Evolutionary conservation across 1,284 basidiomycete genomes (phyloP).

Genomic region (Bondarzewia mesenterica): DNA sequence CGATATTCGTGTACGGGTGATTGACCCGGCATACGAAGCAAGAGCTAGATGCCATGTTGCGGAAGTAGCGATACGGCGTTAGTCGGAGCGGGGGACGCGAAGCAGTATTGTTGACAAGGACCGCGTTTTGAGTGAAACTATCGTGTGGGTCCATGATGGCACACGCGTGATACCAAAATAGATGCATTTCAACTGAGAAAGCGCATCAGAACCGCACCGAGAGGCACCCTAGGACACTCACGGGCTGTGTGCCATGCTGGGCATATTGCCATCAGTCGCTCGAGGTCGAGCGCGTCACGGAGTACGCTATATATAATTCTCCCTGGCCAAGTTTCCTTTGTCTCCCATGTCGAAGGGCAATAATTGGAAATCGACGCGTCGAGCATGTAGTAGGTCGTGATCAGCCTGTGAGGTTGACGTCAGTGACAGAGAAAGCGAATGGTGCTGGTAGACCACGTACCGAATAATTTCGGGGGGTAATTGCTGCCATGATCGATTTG

Average conservation of each 20-base stretch:
- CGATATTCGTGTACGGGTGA: slow-evolving; percentile 37
- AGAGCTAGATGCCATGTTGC: slow-evolving; percentile 30
- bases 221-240: slow-evolving; percentile 23
- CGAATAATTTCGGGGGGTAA: slow-evolving; percentile 63
- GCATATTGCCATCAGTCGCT: slow-evolving; percentile 49
- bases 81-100: slow-evolving; percentile 23
- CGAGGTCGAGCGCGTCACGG: slow-evolving; percentile 48
- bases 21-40: slow-evolving; percentile 70
- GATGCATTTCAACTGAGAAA: slow-evolving; percentile 43
- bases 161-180: slow-evolving; percentile 52
- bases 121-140: slow-evolving; percentile 23
- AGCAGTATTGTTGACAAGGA: slow-evolving; percentile 21
- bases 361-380: slow-evolving; percentile 35
- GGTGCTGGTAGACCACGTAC: slow-evolving; percentile 24
- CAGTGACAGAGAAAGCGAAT: slow-evolving; percentile 11
- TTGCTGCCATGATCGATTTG: slow-evolving; percentile 60
- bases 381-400: slow-evolving; percentile 53
- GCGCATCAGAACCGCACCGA: slow-evolving; percentile 11
- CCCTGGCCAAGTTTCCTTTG: slow-evolving; percentile 45
- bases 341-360: slow-evolving; percentile 51
- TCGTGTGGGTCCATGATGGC: slow-evolving; percentile 46
- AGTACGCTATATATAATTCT: slow-evolving; percentile 47
- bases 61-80: slow-evolving; percentile 35
- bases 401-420: slow-evolving; percentile 40
- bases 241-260: slow-evolving; percentile 37